Base-by-base conservation (phyloP, 345 rosid species). In the Ailanthus altissimus region DNA sequence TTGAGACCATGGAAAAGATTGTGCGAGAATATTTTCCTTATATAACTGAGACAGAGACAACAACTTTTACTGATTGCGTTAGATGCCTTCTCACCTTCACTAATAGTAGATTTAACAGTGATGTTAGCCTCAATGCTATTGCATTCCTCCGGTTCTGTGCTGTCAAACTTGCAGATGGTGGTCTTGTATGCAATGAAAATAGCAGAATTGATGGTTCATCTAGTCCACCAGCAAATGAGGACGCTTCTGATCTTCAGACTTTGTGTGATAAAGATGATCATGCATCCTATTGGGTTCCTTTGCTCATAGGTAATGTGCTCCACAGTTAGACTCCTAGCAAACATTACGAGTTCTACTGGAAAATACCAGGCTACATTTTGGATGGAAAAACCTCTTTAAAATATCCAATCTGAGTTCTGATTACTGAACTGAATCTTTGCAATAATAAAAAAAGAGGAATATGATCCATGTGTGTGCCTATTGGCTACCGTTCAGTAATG, bases 111-210 rank as follows among this genome's bases (percentile, higher is more conserved):
- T 93, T 94, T 83, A 89, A 91, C 84, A 87, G 87, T 74, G 99
- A 93, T 84, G 95, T 94, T 62, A 90, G 97, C 89, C 93, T 93
- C 83, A 92, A 95, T 89, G 98, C 99, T 47, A 93, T 94, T 73
- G 97, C 98, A 62, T 91, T 94, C 89, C 94, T 94, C 74, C 94
- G 97, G 65, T 93, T 91, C 81, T 94, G 98, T 86, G 98, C 98
- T 63, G 85, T 93, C 75, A 94, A 94, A 81, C 95, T 94, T 78
- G 98, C 98, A 61, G 97, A 91, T 11, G 99, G 92, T 56, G 98
- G 97, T 59, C 92, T 93, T 81, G 88, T 86, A 63, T 86, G 93
- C 84, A 84, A 85, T 70, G 90, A 88, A 73, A 89, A 84, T 83
- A 85, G 83, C 72, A 72, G 70, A 80, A 81, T 68, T 77, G 87